Evolutionary conservation across 139 green algal species (phyloP), one percentile per base, ranked within the genome.

Genomic region (Micractinium sp.): DNA sequence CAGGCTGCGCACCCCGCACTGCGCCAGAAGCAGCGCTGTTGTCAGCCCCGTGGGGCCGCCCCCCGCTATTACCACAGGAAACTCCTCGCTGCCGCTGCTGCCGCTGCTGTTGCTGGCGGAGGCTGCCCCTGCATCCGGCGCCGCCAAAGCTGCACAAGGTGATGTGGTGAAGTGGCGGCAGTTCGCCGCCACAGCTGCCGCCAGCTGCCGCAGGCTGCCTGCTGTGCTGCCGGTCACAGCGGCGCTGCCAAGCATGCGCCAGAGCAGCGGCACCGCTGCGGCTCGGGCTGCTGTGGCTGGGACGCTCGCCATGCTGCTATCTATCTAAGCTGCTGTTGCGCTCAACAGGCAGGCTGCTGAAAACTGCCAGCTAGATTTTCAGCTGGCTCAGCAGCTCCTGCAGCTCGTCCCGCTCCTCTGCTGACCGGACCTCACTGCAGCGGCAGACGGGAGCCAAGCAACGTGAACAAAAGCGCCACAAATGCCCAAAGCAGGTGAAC

Each of bases 21-120:
- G 89, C 4, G 92, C 92, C 19, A 99, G 91, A 78, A 98, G 88
- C 25, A 93, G 66, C 0, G 94, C 94, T 1, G 97, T 89, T 7
- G 94, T 93, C 0, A 98, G 89, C 15, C 97, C 97, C 16, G 93
- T 96, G 27, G 97, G 97, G 31, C 97, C 97, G 16, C 91, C 97
- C 0, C 97, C 97, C 1, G 88, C 90, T 15, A 99, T 96, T 0
- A 97, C 87, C 7, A 99, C 96, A n/a, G 93, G 92, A 77, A 71
- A 91, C n/a, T 25, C 41, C 53, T 90, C 73, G n/a, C 35, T 13
- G 29, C 84, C 86, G 63, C 63, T 71, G 63, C 53, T 73, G 25
- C 27, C 35, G 81, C 71, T 47, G 63, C 12, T 27, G 20, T 3
- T 25, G 63, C 63, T 27, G 39, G 35, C 39, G 27, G 2, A 9